Conservation (phyloP, 345 rosid genomes). For the Isatis tinctoria region DNA sequence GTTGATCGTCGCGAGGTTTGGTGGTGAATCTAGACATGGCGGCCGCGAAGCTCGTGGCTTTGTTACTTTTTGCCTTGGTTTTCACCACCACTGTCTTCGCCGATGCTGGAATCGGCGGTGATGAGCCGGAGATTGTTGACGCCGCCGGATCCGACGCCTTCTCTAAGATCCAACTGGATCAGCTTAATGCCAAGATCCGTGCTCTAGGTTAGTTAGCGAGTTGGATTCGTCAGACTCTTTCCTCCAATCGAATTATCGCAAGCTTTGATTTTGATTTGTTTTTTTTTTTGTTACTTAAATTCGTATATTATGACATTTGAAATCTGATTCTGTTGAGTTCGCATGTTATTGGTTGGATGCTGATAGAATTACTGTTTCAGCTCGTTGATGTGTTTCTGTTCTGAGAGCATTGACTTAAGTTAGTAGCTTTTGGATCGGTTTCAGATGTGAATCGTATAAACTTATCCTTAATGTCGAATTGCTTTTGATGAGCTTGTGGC, state of each 20-base stretch:
- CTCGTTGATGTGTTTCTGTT: background rate
- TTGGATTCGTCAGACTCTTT: background rate
- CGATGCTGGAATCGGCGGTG: constrained; percentile 34
- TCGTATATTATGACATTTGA: no score
- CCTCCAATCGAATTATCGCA: background rate
- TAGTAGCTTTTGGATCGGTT: constrained; percentile 4
- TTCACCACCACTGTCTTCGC: constrained; percentile 36
- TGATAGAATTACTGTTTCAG: background rate
- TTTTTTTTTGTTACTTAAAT: background rate
- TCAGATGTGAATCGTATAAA: background rate
- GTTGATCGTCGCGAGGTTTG: constrained; percentile 17
- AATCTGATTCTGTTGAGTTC: background rate
- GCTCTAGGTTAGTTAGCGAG: constrained; percentile 49
- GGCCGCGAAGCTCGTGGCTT: constrained; percentile 41
- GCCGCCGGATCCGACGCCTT: constrained; percentile 34
- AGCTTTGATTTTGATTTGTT: constrained; percentile 1
- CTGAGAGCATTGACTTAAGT: background rate
- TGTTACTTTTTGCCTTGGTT: constrained; percentile 39
- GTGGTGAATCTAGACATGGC: constrained; percentile 47
- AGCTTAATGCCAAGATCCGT: constrained; percentile 64
- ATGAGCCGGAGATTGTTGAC: constrained; percentile 7
- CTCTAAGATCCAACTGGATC: constrained; percentile 54
- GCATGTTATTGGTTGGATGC: background rate
- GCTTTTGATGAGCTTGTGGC: constrained; percentile 4
- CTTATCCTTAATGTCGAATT: background rate